Evolutionary conservation across 805 yeast species (phyloP).

Genomic region (Metschnikowia sp.): DNA sequence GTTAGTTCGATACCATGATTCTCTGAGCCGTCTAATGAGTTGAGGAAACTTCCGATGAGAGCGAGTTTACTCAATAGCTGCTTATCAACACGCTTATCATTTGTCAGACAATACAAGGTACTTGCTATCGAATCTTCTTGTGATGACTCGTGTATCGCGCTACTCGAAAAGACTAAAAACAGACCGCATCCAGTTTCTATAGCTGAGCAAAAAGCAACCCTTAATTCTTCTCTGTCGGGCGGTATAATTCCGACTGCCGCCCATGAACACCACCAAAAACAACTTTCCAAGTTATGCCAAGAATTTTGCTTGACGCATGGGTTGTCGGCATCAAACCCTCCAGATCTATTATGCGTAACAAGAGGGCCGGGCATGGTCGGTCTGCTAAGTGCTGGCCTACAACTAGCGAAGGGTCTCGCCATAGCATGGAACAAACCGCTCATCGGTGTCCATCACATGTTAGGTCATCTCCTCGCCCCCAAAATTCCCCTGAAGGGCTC

Average conservation of each 20-base stretch:
- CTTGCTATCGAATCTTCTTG: constrained; percentile 91
- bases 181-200: constrained; percentile 46
- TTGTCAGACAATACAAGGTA: constrained; percentile 47
- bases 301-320: constrained; percentile 39
- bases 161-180: constrained; percentile 49
- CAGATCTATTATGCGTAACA: constrained; percentile 83
- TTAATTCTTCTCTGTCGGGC: constrained; percentile 64
- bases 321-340: constrained; percentile 32
- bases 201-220: constrained; percentile 60
- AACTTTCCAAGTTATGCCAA: constrained; percentile 50
- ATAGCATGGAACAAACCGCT: constrained; percentile 75
- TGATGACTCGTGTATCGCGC: constrained; percentile 90
- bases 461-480: constrained; percentile 75
- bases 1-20: background rate
- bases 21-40: background rate
- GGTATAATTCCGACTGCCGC: constrained; percentile 91
- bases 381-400: constrained; percentile 76
- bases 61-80: background rate
- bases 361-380: constrained; percentile 98
- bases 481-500: constrained; percentile 23
- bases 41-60: background rate
- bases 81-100: background rate
- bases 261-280: constrained; percentile 67
- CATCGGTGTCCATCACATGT: constrained; percentile 94
- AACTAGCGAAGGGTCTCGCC: constrained; percentile 79